A percentile compares a stretch with the other conserved stretches of the same genome.
Conservation (phyloP, 805 yeast genomes). For the Candida anglica region DNA sequence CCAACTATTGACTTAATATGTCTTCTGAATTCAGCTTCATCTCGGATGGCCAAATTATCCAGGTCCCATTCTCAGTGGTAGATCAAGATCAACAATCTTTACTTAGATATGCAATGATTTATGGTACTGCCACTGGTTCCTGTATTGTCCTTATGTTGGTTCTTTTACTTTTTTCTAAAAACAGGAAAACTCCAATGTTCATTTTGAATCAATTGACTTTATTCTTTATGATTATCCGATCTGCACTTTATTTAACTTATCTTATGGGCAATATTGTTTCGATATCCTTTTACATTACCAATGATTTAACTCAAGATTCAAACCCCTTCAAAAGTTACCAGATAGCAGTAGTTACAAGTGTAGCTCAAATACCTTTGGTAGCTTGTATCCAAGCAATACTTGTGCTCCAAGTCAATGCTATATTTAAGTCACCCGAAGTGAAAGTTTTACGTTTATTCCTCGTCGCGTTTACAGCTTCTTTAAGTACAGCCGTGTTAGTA, state of each 20-base stretch:
- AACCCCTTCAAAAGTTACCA: conserved; percentile 28
- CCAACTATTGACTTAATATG: too few relatives aligned
- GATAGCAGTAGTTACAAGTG: conserved; percentile 57
- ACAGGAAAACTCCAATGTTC: conserved; percentile 65
- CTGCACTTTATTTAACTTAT: conserved; percentile 55
- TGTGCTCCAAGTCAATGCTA: conserved; percentile 65
- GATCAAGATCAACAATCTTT: not conserved
- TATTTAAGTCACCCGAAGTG: conserved; percentile 60
- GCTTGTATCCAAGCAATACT: conserved; percentile 61
- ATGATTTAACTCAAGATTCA: conserved; percentile 21
- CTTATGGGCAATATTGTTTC: conserved; percentile 50
- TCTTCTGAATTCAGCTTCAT: too few relatives aligned
- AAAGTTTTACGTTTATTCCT: conserved; percentile 36
- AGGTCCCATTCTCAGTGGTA: not conserved
- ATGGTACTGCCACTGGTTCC: conserved; percentile 14
- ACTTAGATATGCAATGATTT: conserved; percentile 8
- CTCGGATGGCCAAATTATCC: not conserved
- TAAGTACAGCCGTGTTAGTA: conserved; percentile 54
- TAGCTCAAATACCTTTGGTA: conserved; percentile 57
- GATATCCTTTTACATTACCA: conserved; percentile 39
- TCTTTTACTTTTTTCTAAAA: conserved; percentile 23
- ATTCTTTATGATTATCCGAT: conserved; percentile 51
- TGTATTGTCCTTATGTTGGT: conserved; percentile 11
- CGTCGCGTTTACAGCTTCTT: conserved; percentile 32
- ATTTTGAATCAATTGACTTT: conserved; percentile 65